Percentiles rank a stretch among this genome's conserved stretches.
Conservation (phyloP, 108 stramenopile species). For the Cylindrotheca closterium region DNA sequence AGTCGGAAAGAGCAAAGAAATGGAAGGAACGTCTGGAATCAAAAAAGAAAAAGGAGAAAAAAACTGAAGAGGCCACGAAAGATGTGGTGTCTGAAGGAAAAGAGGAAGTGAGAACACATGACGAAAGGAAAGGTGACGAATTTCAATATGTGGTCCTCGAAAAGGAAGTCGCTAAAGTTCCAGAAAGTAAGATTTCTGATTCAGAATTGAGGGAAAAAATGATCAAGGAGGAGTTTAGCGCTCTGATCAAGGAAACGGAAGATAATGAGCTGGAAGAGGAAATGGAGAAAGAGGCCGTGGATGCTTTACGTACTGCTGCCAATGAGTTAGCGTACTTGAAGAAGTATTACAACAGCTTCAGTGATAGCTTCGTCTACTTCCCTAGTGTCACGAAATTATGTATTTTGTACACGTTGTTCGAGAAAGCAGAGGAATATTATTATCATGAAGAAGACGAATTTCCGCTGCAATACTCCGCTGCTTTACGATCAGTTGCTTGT, state of each 20-base stretch:
- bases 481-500: constrained; percentile 19
- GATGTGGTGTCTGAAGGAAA: not conserved
- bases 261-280: constrained; percentile 13
- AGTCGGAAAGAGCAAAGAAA: not conserved
- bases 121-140: not conserved
- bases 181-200: not conserved
- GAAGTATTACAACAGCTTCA: constrained; percentile 23
- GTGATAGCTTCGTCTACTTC: constrained; percentile 15
- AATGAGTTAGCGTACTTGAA: constrained; percentile 12
- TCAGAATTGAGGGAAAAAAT: not conserved
- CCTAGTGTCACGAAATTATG: not conserved
- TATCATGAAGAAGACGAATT: constrained; percentile 14
- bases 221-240: not conserved
- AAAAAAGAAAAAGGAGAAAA: not conserved
- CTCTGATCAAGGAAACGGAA: not conserved
- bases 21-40: not conserved
- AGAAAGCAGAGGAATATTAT: constrained; percentile 20
- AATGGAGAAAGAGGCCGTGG: constrained; percentile 9
- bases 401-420: constrained; percentile 9
- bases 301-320: constrained; percentile 10
- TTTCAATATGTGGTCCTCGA: no score
- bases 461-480: constrained; percentile 19
- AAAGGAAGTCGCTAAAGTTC: no score
- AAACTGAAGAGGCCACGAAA: not conserved
- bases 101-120: not conserved